phyloP scores from a whole-genome alignment of 73 alveolate genomes.

The Paramecium tetraurelia region DNA sequence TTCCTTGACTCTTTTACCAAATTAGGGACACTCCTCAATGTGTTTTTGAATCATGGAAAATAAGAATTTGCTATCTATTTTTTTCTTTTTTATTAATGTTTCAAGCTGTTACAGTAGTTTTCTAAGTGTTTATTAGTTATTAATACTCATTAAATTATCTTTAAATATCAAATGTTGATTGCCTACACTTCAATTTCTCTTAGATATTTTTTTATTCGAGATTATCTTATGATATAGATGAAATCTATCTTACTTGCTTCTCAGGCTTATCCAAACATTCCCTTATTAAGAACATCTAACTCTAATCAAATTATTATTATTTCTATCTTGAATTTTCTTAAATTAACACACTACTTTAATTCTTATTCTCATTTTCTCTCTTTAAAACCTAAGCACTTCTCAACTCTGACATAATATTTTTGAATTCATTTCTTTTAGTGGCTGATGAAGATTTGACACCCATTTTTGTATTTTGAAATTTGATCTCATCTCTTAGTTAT shows the following conservation, averaged over 20 bases:
- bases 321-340: background rate
- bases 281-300: background rate
- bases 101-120: background rate
- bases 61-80: constrained; percentile 3
- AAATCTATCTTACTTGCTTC: background rate
- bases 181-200: background rate
- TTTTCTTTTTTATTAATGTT: background rate
- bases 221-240: background rate
- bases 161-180: background rate
- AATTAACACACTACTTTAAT: background rate
- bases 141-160: background rate
- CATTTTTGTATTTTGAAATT: background rate
- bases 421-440: background rate
- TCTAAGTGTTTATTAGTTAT: background rate
- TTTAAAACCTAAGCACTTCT: background rate
- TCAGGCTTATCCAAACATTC: background rate
- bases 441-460: background rate
- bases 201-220: background rate
- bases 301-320: background rate
- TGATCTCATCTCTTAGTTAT: background rate
- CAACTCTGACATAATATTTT: background rate
- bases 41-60: background rate
- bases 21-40: background rate
- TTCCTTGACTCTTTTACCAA: background rate
- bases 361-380: background rate